Base-by-base conservation (phyloP, 805 yeast species). In the Lachancea waltii region DNA sequence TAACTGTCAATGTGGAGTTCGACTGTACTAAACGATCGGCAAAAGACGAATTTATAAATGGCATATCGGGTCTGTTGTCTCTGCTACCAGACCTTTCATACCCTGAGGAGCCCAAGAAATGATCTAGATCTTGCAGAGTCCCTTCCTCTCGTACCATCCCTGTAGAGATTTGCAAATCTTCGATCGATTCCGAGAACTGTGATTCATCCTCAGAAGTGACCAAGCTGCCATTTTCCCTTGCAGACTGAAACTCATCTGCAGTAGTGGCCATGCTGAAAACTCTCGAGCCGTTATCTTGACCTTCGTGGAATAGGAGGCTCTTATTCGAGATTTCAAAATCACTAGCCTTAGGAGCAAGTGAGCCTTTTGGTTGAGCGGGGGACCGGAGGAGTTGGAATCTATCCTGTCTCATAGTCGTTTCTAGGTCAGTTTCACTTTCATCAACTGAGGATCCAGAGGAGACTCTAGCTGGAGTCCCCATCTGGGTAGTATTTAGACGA, bases 371-470 rank as follows among this genome's bases (percentile, higher is more conserved):
- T 7, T 35, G 40, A 10, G 24, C n/a, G 36, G 39, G 5, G 13
- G 39, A 22, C n/a, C 40, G 40, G 13, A 53, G 38, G 5, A 50
- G 37, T 19, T 46, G 37, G 38, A 39, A 51, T 7, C 44, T 39
- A 30, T 47, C 52, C 20, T 44, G 32, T 10, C 36, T 40, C 14
- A 42, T 47, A 9, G 47, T 45, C 1, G 56, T 49, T 7, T 41
- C 46, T 29, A 53, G 29, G 11, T 50, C 54, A 4, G 49, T 41
- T 2, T 42, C 46, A 23, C 47, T 50, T 22, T 47, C 51, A 7
- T 49, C 49, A 28, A 43, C 44, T 2, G 59, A 52, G 2, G 59
- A 54, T 1, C 53, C 54, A 10, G 59, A 54, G 9, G 59, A 54
- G 3, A 44, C 25, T 35, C 57, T 44, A 3, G 51, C 41, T 18